Conservation (phyloP, 1,139 yeast species). For the Groenewaldozyma auringiensis region DNA sequence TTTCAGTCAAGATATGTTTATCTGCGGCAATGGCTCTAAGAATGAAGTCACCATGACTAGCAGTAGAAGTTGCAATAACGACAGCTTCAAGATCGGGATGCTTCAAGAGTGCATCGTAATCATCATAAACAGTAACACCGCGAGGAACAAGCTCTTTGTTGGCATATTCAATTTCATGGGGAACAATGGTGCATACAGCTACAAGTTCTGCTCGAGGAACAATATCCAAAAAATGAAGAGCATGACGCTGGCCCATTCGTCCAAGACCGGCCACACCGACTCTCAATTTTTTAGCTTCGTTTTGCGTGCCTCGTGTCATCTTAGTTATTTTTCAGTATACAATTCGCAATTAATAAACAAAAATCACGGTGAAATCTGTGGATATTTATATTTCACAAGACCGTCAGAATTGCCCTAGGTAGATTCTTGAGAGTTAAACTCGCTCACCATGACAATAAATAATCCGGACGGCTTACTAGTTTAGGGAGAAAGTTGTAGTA, state of each 20-base stretch:
- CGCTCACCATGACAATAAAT: too few species aligned
- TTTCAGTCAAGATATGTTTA: conserved; percentile 20
- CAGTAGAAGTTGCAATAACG: conserved; percentile 18
- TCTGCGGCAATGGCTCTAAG: conserved; percentile 17
- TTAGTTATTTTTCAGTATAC: too few species aligned
- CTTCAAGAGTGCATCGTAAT: conserved; percentile 17
- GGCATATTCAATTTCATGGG: conserved; percentile 19
- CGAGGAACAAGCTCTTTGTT: conserved; percentile 16
- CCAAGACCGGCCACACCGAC: conserved; percentile 15
- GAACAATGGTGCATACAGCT: conserved; percentile 19
- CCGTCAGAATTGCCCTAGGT: too few species aligned
- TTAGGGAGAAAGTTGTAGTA: too few species aligned
- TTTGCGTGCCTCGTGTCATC: background rate
- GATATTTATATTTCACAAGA: too few species aligned
- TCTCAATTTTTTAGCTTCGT: background rate
- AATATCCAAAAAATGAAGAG: conserved; percentile 16
- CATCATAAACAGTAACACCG: conserved; percentile 16
- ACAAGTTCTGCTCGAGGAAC: conserved; percentile 17
- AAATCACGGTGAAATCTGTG: too few species aligned
- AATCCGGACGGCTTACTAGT: too few species aligned
- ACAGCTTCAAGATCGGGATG: conserved; percentile 18
- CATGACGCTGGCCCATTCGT: conserved; percentile 20
- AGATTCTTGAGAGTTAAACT: too few species aligned
- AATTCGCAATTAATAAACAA: too few species aligned
- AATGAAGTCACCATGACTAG: conserved; percentile 19